These are phyloP conservation scores for Apophysomyces sp. DNA, from an alignment of 371 early-diverging fungal species.

Conservation along the genomic window DNA sequence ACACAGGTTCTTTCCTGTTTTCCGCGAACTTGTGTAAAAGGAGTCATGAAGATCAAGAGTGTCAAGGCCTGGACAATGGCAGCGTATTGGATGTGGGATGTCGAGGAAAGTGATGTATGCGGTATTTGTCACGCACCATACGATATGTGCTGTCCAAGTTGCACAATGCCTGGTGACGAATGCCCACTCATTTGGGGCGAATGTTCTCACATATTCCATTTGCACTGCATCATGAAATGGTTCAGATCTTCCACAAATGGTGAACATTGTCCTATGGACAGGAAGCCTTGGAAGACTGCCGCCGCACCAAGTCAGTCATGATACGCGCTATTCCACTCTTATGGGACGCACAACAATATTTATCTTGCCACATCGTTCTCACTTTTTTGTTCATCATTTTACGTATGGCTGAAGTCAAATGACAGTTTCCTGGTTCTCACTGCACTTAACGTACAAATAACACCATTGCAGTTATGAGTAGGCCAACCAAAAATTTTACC, in stretches of 20 bases:
- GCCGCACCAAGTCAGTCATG: constrained; percentile 6
- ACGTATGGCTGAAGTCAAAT: too few species aligned
- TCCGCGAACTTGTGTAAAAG: neutral
- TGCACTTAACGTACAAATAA: too few species aligned
- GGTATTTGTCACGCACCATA: constrained; percentile 82
- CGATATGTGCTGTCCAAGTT: constrained; percentile 81
- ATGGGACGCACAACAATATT: too few species aligned
- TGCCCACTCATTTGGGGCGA: constrained; percentile 87
- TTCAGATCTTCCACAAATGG: constrained; percentile 62
- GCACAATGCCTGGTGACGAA: constrained; percentile 86
- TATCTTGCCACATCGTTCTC: too few species aligned
- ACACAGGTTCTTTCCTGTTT: neutral
- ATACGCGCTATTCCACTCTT: too few species aligned
- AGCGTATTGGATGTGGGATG: constrained; percentile 46
- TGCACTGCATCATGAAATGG: constrained; percentile 90
- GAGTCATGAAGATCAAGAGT: constrained; percentile 33
- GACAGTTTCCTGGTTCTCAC: too few species aligned
- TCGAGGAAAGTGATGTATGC: constrained; percentile 58
- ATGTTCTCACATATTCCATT: constrained; percentile 87
- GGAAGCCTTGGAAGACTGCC: constrained; percentile 69
- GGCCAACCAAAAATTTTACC: too few species aligned
- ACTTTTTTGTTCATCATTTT: too few species aligned
- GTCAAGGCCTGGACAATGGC: constrained; percentile 39
- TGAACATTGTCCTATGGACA: constrained; percentile 85
- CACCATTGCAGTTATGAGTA: too few species aligned